A percentile compares a stretch with the other conserved stretches of the same genome.
phyloP scores from a whole-genome alignment of 116 monocot species.

The Dioscorea cayenensis region DNA sequence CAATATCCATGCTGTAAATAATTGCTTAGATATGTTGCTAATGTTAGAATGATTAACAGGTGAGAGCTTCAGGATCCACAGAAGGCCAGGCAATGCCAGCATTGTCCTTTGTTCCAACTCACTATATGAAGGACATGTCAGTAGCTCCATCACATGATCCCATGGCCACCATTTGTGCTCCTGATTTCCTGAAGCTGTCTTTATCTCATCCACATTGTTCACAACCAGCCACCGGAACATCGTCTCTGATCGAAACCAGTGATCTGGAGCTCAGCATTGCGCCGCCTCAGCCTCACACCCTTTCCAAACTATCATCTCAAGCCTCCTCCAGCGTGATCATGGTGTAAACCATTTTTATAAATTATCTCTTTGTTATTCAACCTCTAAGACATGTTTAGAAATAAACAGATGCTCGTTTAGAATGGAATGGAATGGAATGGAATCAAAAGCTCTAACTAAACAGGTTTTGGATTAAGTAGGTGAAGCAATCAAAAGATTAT shows the following conservation, averaged over 20 bases:
- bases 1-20: background rate
- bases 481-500: too few species aligned
- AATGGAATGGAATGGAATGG: background rate
- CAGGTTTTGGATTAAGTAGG: background rate
- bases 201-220: slow-evolving; percentile 18
- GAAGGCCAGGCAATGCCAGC: background rate
- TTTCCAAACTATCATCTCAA: background rate
- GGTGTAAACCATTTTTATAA: background rate
- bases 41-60: slow-evolving; percentile 12
- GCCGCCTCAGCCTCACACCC: slow-evolving; percentile 6
- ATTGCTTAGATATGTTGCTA: background rate
- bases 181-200: slow-evolving; percentile 20
- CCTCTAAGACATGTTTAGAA: slow-evolving; percentile 8
- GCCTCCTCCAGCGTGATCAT: slow-evolving; percentile 15
- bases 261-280: too few species aligned
- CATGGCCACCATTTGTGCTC: background rate
- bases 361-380: background rate
- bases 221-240: background rate
- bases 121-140: too few species aligned
- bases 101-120: too few species aligned
- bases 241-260: too few species aligned
- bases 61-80: background rate
- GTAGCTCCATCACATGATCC: too few species aligned
- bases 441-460: background rate
- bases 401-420: slow-evolving; percentile 1